Base-by-base conservation (phyloP, 2,329 filamentous ascomycete genomes). In the Phyllosticta capitalensis region DNA sequence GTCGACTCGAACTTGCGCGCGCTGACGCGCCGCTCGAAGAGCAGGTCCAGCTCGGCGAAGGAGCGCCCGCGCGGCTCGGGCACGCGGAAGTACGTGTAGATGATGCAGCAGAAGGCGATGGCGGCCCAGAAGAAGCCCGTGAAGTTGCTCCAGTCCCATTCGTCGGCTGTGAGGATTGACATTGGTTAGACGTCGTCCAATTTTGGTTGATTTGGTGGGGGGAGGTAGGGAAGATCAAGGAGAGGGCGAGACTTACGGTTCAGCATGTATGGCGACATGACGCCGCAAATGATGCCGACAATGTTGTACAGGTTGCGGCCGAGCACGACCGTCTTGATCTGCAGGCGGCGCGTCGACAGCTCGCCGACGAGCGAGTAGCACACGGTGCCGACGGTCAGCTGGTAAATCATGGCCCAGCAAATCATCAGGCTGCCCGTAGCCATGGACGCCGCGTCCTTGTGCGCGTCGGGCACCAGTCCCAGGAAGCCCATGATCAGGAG, bases 311-410 rank as follows among this genome's bases (percentile, higher is more conserved):
- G 76, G 65, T 90, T 89, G 59, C 91, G 87, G 1, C 88, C 90
- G 1, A 96, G 81, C 0, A 94, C 91, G 21, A 95, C 88, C 0
- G 92, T 95, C 78, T 96, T 96, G 77, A 95, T 92, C 69, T 92
- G 88, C 33, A 96, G 80, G 1, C 91, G 83, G 14, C 89, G 83
- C 0, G 90, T 90, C 0, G 90, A 91, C 21, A 96, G 75, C 71
- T 96, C 91, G 0, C 88, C 84, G 4, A 96, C 91, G 10, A 96
- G 82, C 0, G 90, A 94, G 75, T 95, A 96, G 73, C 88, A 90
- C 7, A 95, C 90, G 0, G 91, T 94, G 48, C 91, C 91, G 54
- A 96, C 90, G 0, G 89, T 89, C 54, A 92, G 79, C 71, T 96
- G 90, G 75, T 95, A 96, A 67, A 86, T 83, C 48, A 91, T 74